Conservation (phyloP, 306 rosid species). For the Cicer bijugum region DNA sequence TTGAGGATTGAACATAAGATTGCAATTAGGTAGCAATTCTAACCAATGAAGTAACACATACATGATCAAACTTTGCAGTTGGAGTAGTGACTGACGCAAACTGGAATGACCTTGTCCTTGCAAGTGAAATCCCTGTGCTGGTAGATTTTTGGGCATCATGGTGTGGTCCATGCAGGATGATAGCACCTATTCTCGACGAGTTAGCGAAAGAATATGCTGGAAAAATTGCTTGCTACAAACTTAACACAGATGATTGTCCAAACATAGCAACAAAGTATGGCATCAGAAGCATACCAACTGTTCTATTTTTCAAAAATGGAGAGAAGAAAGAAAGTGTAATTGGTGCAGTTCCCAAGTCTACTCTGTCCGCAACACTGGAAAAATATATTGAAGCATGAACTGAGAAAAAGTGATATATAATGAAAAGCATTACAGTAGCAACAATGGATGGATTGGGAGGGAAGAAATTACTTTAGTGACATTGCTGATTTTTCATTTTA, state of each 20-base stretch:
- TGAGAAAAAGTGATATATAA: background rate
- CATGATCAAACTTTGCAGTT: slow-evolving; percentile 56
- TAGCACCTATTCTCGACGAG: slow-evolving; percentile 80
- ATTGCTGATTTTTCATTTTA: slow-evolving; percentile 39
- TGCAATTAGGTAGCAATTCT: slow-evolving; percentile 3
- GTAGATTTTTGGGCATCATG: slow-evolving; percentile 98
- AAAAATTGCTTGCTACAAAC: slow-evolving; percentile 70
- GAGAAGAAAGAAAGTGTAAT: slow-evolving; percentile 84
- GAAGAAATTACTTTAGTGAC: slow-evolving; percentile 23
- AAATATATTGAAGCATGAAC: slow-evolving; percentile 61
- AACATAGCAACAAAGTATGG: slow-evolving; percentile 76
- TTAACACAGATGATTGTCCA: slow-evolving; percentile 81
- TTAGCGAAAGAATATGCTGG: slow-evolving; percentile 81
- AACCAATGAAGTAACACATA: slow-evolving; percentile 1
- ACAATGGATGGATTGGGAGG: slow-evolving; percentile 29
- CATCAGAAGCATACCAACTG: slow-evolving; percentile 95
- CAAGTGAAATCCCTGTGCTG: slow-evolving; percentile 72
- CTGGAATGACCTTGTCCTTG: slow-evolving; percentile 74
- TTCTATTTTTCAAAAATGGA: slow-evolving; percentile 86
- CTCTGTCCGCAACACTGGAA: slow-evolving; percentile 72
- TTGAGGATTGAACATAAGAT: background rate
- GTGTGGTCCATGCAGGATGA: slow-evolving; percentile 95
- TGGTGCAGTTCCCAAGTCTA: slow-evolving; percentile 91
- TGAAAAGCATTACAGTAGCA: slow-evolving; percentile 22
- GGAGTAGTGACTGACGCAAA: slow-evolving; percentile 72